Evolutionary conservation across 2,329 filamentous ascomycete genomes (phyloP), one percentile per base, ranked within the genome.

Genomic region (Juglanconis sp.): DNA sequence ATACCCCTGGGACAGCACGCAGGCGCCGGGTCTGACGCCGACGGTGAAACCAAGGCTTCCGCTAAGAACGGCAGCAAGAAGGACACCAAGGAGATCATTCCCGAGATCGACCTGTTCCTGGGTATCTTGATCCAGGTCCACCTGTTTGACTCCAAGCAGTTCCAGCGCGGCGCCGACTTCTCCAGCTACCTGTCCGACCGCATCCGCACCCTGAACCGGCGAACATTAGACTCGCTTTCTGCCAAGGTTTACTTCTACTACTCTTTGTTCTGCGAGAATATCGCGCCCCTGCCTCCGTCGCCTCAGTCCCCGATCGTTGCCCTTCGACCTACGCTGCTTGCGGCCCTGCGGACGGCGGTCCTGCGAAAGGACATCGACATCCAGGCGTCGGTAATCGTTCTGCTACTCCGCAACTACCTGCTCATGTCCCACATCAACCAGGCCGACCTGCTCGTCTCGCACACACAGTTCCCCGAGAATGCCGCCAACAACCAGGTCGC

Each of bases 201-300:
- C 72, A 88, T 98, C 73, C 92, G 96, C 70, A 83, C 87, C 56
- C 83, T 96, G 72, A 99, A 99, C 81, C 90, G 95, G 64, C 88
- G 95, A 68, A 98, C 95, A 31, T 81, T 99, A 64, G 95, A 99
- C 75, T 92, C 93, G 53, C 86, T 99, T 61, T 91, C 93, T 61
- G 92, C 94, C 66, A 96, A 96, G 76, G 92, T 94, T 65, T 99
- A 97, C 83, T 98, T 97, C 78, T 99, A 99, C 82, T 96, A 92
- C 78, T 92, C 92, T 31, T 82, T 98, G 68, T 98, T 98, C 81
- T 92, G 89, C 78, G 95, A 99, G 82, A 88, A 96, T 75, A 85
- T 96, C 64, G 86, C 87, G 63, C 93, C 94, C 30, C 85, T 94
- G 64, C 91, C 95, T 49, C 93, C 94, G 31, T 97, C 93, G 56